Evolutionary conservation across 2,329 filamentous ascomycete species (phyloP).

Genomic region (Xylariaceae sp.): DNA sequence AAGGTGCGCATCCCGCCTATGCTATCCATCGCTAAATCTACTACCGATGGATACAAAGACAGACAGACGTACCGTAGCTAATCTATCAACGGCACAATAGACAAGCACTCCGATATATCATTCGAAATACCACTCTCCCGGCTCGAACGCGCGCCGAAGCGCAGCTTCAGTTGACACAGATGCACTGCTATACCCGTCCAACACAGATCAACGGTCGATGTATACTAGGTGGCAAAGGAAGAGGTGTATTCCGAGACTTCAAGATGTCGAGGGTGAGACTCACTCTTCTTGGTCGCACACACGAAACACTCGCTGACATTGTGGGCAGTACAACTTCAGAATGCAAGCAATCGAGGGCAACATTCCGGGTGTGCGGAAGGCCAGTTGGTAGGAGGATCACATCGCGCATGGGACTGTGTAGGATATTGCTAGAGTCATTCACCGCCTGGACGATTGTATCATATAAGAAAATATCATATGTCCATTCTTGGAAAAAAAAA

Average conservation of each 20-base stretch:
- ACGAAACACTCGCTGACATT: slow-evolving; percentile 19
- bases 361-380: slow-evolving; percentile 89
- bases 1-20: slow-evolving; percentile 52
- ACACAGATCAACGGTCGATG: slow-evolving; percentile 95
- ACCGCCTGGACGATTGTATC: slow-evolving; percentile 7
- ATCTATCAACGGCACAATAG: slow-evolving; percentile 38
- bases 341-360: slow-evolving; percentile 81
- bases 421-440: slow-evolving; percentile 8
- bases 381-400: slow-evolving; percentile 70
- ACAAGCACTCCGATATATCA: slow-evolving; percentile 89
- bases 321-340: slow-evolving; percentile 79
- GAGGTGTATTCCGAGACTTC: slow-evolving; percentile 90
- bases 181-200: slow-evolving; percentile 91
- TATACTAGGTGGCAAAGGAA: slow-evolving; percentile 82
- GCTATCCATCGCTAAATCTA: too few species aligned
- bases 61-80: too few species aligned
- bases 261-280: slow-evolving; percentile 81
- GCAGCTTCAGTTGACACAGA: slow-evolving; percentile 86
- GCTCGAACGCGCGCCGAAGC: slow-evolving; percentile 81
- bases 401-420: slow-evolving; percentile 7
- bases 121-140: slow-evolving; percentile 85
- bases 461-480: slow-evolving; percentile 2
- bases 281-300: not conserved
- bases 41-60: too few species aligned
- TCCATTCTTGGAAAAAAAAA: too few species aligned